A percentile compares a stretch with the other conserved stretches of the same genome.
Conservation (phyloP, 2,329 filamentous ascomycete genomes). For the Colletotrichum sp. region DNA sequence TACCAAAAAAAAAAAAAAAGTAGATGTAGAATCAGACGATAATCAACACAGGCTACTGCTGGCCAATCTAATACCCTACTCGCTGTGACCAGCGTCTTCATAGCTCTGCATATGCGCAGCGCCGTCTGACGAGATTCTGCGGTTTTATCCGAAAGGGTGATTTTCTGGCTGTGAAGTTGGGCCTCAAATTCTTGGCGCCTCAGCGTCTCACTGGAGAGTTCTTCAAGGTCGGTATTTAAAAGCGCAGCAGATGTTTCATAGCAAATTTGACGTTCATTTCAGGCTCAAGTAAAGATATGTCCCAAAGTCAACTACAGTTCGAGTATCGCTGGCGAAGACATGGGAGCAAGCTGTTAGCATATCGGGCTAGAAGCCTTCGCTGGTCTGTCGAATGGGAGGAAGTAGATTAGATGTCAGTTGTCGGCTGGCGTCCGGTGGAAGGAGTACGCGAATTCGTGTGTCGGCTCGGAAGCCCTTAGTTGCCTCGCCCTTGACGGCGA, state of each 20-base stretch:
- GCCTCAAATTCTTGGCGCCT: not conserved
- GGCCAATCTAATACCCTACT: not conserved
- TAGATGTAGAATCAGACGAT: not conserved
- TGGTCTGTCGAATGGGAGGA: not conserved
- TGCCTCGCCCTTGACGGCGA: fast-evolving
- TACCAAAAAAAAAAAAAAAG: too few relatives aligned
- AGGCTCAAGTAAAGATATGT: too few relatives aligned
- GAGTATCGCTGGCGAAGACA: not conserved
- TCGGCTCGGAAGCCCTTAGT: not conserved
- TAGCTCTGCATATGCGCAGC: not conserved
- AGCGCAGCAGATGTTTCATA: too few relatives aligned
- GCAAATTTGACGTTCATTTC: too few relatives aligned
- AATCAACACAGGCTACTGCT: not conserved
- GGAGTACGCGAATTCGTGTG: not conserved
- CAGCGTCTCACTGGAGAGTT: too few relatives aligned
- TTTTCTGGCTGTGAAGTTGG: not conserved
- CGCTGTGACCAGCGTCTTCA: not conserved
- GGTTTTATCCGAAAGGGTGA: fast-evolving
- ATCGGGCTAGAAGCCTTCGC: not conserved
- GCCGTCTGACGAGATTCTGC: not conserved
- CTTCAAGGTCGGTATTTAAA: fast-evolving
- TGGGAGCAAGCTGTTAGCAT: not conserved
- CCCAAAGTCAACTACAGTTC: not conserved
- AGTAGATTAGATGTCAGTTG: not conserved
- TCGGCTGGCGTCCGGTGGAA: not conserved